These are phyloP conservation scores for Chrysophaeum taylorii DNA, from an alignment of 352 stramenopile genomes.

Conservation along the genomic window DNA sequence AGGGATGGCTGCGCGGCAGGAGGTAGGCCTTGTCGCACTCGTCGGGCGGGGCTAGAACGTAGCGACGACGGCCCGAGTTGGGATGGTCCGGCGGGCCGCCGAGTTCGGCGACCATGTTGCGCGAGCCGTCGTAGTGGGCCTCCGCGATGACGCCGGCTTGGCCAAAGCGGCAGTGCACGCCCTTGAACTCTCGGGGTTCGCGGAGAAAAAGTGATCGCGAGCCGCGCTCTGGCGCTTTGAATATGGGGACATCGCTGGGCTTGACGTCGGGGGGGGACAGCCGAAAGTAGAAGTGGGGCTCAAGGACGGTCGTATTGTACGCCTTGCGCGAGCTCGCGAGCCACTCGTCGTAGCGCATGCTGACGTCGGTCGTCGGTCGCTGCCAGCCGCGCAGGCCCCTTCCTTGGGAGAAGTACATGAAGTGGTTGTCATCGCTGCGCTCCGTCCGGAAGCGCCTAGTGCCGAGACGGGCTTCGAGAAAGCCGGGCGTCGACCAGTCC, in stretches of 20 bases:
- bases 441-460: constrained; percentile 40
- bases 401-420: constrained; percentile 60
- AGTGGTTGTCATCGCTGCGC: constrained; percentile 57
- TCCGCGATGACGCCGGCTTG: constrained; percentile 70
- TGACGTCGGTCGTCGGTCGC: constrained; percentile 40
- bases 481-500: constrained; percentile 55
- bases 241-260: neutral
- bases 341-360: constrained; percentile 54
- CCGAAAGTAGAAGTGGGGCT: constrained; percentile 12
- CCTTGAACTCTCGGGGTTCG: constrained; percentile 39
- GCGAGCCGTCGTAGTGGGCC: constrained; percentile 59
- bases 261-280: neutral
- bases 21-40: constrained; percentile 37
- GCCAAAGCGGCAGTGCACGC: constrained; percentile 57
- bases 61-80: neutral
- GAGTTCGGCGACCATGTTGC: constrained; percentile 69
- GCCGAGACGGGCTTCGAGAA: constrained; percentile 31
- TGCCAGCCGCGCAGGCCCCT: constrained; percentile 32
- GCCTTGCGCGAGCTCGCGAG: constrained; percentile 27
- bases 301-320: constrained; percentile 18
- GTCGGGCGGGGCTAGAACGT: neutral
- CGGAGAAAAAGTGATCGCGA: constrained; percentile 34
- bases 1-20: constrained; percentile 38
- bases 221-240: neutral
- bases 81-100: constrained; percentile 33